Base-by-base conservation (phyloP, 1,284 basidiomycete genomes). In the Bondarzewia mesenterica region DNA sequence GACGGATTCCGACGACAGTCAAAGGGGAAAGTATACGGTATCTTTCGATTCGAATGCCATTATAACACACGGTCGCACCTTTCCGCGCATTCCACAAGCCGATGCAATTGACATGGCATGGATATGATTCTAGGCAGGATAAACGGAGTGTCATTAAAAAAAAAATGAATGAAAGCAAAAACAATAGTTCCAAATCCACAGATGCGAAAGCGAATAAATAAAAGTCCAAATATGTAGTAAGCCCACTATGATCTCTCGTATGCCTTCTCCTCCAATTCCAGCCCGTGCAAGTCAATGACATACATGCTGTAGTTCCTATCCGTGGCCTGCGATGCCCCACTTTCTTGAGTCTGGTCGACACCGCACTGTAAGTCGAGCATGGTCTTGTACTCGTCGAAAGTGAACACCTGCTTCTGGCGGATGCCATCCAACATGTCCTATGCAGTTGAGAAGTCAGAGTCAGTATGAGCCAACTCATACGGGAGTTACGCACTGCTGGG, bases 281-380 rank as follows among this genome's bases (percentile, higher is more conserved):
- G 63, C 47, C 82, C 85, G 60, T 89, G 89, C 56, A 91, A 63
- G 59, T 90, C 87, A 60, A 89, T 89, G 55, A 86, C 71, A 63
- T 89, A 89, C 78, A 82, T 78, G 64, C 78, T 81, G 62, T 88
- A 88, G 60, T 82, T 80, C 45, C 78, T 74, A 63, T 89, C 79
- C 2, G 63, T 62, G n/a, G 80, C 77, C 55, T 73, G 75, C 29
- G 72, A 66, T 18, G 64, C 66, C 25, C 71, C 75, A 32, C 66
- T 66, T 23, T 80, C 75, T 26, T 70, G 64, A 14, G 65, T 70
- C 50, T 76, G 78, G 57, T 89, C 81, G 26, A 89, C 78, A 26
- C 87, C 89, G 60, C 91, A 94, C 58, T 92, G 89, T 37, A 95
- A 73, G 55, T 83, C 85, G 44, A 96, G 74, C 75, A 96, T 91